These are phyloP conservation scores for Bipolaris sorokiniana DNA, from an alignment of 2,329 filamentous ascomycete species.

Conservation along the genomic window DNA sequence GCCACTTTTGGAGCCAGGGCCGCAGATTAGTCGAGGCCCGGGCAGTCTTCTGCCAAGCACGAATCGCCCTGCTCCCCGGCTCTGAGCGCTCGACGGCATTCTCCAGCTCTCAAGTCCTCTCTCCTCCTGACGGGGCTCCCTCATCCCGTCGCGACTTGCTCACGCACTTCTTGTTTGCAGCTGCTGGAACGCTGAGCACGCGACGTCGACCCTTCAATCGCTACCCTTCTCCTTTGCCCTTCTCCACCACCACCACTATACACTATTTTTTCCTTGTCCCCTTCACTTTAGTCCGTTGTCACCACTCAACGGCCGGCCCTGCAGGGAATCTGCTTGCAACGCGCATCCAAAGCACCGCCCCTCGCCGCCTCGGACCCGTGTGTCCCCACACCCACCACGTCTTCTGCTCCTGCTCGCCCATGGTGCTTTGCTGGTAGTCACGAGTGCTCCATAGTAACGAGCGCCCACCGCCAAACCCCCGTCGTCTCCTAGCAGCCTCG, in stretches of 20 bases:
- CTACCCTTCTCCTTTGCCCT: conserved; percentile 32
- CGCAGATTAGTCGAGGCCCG: conserved; percentile 23
- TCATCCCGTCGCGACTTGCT: conserved; percentile 28
- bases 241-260: background rate
- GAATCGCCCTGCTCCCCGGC: conserved; percentile 31
- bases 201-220: conserved; percentile 24
- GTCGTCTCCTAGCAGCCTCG: background rate
- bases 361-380: conserved; percentile 23
- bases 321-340: conserved; percentile 36
- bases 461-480: background rate
- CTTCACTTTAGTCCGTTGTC: conserved; percentile 23
- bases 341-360: conserved; percentile 36
- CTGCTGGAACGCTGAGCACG: conserved; percentile 28
- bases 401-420: conserved; percentile 16
- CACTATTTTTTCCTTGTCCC: conserved; percentile 24
- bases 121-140: conserved; percentile 26
- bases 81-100: conserved; percentile 7
- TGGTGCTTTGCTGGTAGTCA: conserved; percentile 21
- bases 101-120: conserved; percentile 19
- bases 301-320: conserved; percentile 17
- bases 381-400: conserved; percentile 25
- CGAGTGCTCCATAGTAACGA: conserved; percentile 16
- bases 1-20: conserved; percentile 13
- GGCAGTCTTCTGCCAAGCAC: conserved; percentile 30
- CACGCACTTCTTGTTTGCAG: conserved; percentile 20